phyloP scores from a whole-genome alignment of 2,329 filamentous ascomycete genomes.

The Fusarium ambrosium region DNA sequence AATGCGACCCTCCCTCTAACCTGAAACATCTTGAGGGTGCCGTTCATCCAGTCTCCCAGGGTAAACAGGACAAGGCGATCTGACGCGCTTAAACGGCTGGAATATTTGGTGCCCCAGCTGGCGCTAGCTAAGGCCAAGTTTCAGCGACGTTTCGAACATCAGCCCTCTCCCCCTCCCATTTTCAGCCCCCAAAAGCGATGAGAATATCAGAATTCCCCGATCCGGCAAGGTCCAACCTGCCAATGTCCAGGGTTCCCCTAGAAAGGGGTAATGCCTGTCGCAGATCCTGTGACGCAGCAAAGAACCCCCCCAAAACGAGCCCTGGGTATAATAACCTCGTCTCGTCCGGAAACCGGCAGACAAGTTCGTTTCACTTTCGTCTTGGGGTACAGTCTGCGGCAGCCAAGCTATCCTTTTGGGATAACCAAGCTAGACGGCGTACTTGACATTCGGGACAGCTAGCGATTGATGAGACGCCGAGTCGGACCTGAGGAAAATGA shows the following conservation, averaged over 20 bases:
- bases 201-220: constrained; percentile 3
- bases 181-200: neutral
- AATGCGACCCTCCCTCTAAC: neutral
- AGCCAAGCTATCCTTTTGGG: constrained; percentile 4
- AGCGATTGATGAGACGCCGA: neutral
- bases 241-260: neutral
- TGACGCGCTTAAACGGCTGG: neutral
- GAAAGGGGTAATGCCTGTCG: neutral
- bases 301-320: neutral
- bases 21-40: neutral
- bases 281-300: neutral
- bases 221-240: neutral
- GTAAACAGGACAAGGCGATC: neutral
- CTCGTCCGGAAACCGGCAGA: neutral
- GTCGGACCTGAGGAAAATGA: neutral
- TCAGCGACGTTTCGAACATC: neutral
- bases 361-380: constrained; percentile 3
- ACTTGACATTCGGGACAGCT: neutral
- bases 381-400: neutral
- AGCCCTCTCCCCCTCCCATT: neutral
- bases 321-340: neutral
- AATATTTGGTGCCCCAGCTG: neutral
- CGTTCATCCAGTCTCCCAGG: neutral
- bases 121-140: neutral
- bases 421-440: neutral